Evolutionary conservation across 2,329 filamentous ascomycete genomes (phyloP).

Genomic region (Tolypocladium ovalisporum): DNA sequence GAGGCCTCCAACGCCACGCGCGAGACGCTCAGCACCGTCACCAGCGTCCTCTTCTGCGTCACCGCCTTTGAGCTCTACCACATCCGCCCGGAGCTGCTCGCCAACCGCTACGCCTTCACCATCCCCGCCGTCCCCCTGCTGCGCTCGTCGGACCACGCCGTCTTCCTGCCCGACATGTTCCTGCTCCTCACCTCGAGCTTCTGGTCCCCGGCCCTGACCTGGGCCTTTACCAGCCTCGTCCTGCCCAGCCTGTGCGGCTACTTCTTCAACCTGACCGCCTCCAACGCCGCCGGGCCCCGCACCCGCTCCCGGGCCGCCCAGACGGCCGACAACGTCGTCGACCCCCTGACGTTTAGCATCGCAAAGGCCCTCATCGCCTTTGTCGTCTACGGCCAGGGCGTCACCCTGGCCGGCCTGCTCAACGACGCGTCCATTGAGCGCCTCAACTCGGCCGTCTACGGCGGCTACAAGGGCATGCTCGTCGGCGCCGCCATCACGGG

Average conservation of each 20-base stretch:
- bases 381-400: constrained; percentile 63
- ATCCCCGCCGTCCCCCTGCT: constrained; percentile 51
- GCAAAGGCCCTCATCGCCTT: constrained; percentile 75
- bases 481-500: constrained; percentile 58
- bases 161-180: constrained; percentile 74
- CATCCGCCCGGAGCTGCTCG: constrained; percentile 60
- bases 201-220: constrained; percentile 73
- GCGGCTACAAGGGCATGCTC: constrained; percentile 59
- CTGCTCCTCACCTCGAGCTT: constrained; percentile 64
- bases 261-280: constrained; percentile 76
- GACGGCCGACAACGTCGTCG: constrained; percentile 49
- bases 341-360: constrained; percentile 85
- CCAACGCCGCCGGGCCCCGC: constrained; percentile 28
- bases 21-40: constrained; percentile 60
- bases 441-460: constrained; percentile 57
- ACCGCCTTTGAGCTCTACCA: constrained; percentile 59
- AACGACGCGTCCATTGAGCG: constrained; percentile 46
- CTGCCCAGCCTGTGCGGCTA: constrained; percentile 66
- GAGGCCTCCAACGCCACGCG: constrained; percentile 56
- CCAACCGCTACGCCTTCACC: constrained; percentile 61
- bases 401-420: constrained; percentile 51
- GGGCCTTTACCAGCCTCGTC: constrained; percentile 61
- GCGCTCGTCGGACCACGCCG: constrained; percentile 43
- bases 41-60: constrained; percentile 58
- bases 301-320: constrained; percentile 28